Conservation (phyloP, 2,329 filamentous ascomycete species). For the Colletotrichum caudatum region DNA sequence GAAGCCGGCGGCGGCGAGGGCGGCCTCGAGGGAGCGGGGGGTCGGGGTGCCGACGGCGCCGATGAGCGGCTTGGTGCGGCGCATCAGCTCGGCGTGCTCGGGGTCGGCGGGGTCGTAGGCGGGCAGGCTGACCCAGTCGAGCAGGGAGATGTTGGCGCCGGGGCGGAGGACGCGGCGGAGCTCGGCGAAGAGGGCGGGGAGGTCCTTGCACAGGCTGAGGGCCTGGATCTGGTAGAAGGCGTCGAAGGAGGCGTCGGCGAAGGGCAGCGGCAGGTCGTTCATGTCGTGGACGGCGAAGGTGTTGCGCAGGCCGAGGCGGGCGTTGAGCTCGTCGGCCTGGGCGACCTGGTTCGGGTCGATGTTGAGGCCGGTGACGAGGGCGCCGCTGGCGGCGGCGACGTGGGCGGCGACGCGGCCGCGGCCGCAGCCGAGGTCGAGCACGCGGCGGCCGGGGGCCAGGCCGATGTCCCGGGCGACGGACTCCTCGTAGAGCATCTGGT, state of each 20-base stretch:
- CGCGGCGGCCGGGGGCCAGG: conserved; percentile 58
- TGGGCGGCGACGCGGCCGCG: conserved; percentile 66
- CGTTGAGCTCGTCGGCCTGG: conserved; percentile 59
- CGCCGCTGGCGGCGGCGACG: conserved; percentile 62
- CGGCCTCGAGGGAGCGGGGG: conserved; percentile 58
- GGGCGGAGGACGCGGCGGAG: conserved; percentile 63
- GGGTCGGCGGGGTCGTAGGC: conserved; percentile 60
- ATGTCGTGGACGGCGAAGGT: conserved; percentile 64
- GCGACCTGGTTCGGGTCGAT: conserved; percentile 66
- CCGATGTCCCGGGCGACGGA: conserved; percentile 61
- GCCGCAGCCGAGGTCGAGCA: conserved; percentile 65
- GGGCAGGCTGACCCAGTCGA: conserved; percentile 66
- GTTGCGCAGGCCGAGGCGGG: conserved; percentile 57
- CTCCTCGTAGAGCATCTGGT: conserved; percentile 66
- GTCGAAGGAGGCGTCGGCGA: conserved; percentile 61
- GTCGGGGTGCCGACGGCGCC: conserved; percentile 67
- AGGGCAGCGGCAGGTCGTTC: conserved; percentile 64
- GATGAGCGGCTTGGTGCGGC: conserved; percentile 66
- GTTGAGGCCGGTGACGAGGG: conserved; percentile 63
- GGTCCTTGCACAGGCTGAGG: conserved; percentile 64
- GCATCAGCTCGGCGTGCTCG: conserved; percentile 63
- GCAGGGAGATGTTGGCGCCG: conserved; percentile 61
- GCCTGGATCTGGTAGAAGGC: conserved; percentile 70
- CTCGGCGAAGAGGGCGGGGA: conserved; percentile 60
- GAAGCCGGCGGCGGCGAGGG: conserved; percentile 61